Conservation (phyloP, 176 grass and related monocot genomes). For the Carex myosuroides region DNA sequence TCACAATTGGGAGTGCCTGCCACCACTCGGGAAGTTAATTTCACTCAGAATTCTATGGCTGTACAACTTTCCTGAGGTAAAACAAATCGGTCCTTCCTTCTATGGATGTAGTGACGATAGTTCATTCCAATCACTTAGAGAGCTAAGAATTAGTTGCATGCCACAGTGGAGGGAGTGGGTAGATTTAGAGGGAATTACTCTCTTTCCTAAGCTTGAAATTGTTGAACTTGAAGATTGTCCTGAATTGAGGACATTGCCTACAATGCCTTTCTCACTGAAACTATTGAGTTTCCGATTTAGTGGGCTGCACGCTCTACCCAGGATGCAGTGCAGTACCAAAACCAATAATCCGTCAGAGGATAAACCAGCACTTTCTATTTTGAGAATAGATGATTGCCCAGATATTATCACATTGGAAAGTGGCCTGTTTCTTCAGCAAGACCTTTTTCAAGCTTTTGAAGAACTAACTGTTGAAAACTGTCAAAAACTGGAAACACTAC, state of each 20-base stretch:
- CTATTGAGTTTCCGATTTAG: neutral
- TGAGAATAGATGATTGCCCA: conserved; percentile 15
- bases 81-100: neutral
- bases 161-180: neutral
- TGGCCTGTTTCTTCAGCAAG: conserved; percentile 25
- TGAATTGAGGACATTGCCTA: conserved; percentile 17
- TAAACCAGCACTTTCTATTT: neutral
- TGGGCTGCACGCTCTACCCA: conserved; percentile 15
- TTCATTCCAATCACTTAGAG: neutral
- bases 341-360: neutral
- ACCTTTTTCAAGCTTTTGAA: conserved; percentile 13
- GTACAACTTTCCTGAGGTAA: neutral
- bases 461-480: conserved; percentile 8
- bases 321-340: neutral
- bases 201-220: conserved; percentile 17
- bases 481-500: conserved; percentile 4
- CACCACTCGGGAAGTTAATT: conserved; percentile 17
- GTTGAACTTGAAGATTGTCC: neutral
- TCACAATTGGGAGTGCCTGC: conserved; percentile 12
- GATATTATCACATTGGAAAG: conserved; percentile 6
- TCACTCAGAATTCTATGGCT: conserved; percentile 17
- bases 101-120: neutral
- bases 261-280: conserved; percentile 21
- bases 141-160: neutral
- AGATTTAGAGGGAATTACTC: neutral